Conservation (phyloP, 75 land plant species). For the Cryptomeria japonica region DNA sequence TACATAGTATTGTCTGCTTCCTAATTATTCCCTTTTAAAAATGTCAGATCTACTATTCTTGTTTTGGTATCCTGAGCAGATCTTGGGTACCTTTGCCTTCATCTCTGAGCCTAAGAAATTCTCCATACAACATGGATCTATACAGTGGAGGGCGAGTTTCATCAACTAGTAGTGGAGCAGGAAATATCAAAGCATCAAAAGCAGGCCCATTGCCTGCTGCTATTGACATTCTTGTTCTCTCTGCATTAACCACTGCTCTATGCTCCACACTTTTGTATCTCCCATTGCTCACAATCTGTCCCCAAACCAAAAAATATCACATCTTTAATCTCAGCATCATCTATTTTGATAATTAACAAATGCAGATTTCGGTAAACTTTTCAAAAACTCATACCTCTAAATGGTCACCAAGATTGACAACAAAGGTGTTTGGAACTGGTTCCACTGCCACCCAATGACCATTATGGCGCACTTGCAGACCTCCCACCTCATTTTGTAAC, state of each 20-base stretch:
- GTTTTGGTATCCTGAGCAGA: not conserved
- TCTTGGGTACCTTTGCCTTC: not conserved
- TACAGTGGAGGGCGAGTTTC: slow-evolving; percentile 28
- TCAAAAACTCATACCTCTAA: slow-evolving; percentile 41
- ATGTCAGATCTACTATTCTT: not conserved
- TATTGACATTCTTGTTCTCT: slow-evolving; percentile 43
- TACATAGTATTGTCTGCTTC: too few relatives aligned
- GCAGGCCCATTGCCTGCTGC: slow-evolving; percentile 55
- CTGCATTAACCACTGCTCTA: slow-evolving; percentile 55
- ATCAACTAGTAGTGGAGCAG: slow-evolving; percentile 41
- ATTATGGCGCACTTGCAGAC: slow-evolving; percentile 55
- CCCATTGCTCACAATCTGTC: slow-evolving; percentile 80
- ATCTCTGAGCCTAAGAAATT: slow-evolving; percentile 40
- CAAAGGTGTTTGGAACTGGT: slow-evolving; percentile 50
- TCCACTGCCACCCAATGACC: slow-evolving; percentile 54
- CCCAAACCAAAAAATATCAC: not conserved
- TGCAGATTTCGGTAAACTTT: too few relatives aligned
- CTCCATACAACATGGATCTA: slow-evolving; percentile 44
- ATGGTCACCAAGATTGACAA: slow-evolving; percentile 50
- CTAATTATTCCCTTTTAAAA: too few relatives aligned
- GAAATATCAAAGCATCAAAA: slow-evolving; percentile 38
- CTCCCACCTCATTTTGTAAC: slow-evolving; percentile 44
- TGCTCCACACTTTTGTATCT: slow-evolving; percentile 76
- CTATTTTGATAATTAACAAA: too few relatives aligned
- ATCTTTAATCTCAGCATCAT: too few relatives aligned